A percentile compares a stretch with the other conserved stretches of the same genome.
Conservation (phyloP, 2,329 filamentous ascomycete genomes). For the Hymenoscyphus fraxineus region DNA sequence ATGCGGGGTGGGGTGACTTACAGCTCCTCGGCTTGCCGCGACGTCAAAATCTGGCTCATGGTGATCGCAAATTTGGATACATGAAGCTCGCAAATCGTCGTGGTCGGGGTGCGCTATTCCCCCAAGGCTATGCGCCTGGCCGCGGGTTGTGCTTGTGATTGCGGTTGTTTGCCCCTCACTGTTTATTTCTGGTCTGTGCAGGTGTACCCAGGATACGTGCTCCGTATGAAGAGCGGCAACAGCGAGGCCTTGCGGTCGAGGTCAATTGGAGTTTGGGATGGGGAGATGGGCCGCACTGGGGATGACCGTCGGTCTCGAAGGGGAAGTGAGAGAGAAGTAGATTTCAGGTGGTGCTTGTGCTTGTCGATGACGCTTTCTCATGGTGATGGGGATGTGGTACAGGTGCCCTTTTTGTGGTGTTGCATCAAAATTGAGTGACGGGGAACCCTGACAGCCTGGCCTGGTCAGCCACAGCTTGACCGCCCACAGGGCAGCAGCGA, state of each 20-base stretch:
- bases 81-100: slow-evolving; percentile 23
- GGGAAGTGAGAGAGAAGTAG: background rate
- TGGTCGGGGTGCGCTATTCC: slow-evolving; percentile 13
- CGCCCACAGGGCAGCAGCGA: too few species aligned
- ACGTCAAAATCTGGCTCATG: slow-evolving; percentile 74
- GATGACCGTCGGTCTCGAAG: slow-evolving; percentile 1
- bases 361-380: slow-evolving; percentile 15
- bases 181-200: slow-evolving; percentile 11
- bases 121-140: slow-evolving; percentile 25
- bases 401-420: slow-evolving; percentile 10
- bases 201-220: background rate
- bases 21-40: slow-evolving; percentile 84
- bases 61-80: slow-evolving; percentile 32
- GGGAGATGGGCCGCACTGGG: background rate
- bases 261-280: background rate
- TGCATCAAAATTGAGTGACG: background rate
- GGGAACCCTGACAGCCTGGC: background rate
- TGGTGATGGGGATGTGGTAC: slow-evolving; percentile 14
- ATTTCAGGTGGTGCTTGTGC: slow-evolving; percentile 6
- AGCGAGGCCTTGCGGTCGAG: background rate
- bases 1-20: slow-evolving; percentile 44
- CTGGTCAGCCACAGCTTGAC: too few species aligned
- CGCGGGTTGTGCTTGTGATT: slow-evolving; percentile 4
- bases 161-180: slow-evolving; percentile 7
- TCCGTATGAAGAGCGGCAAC: background rate